Base-by-base conservation (phyloP, 1,284 basidiomycete species). In the Wolfiporia cocos region DNA sequence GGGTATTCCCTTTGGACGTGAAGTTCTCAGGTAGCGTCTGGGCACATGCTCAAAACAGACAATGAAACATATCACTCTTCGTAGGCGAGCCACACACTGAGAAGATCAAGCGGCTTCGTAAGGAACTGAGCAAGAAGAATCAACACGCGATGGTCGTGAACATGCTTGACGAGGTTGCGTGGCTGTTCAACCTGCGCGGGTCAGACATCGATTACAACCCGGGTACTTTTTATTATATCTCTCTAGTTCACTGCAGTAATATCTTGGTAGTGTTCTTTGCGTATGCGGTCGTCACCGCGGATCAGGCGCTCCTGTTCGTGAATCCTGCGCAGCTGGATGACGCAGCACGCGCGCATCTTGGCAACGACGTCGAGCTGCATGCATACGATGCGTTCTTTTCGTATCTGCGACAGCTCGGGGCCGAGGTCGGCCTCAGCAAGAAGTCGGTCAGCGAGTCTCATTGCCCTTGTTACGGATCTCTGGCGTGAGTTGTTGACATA, bases 101-200 rank as follows among this genome's bases (percentile, higher is more conserved):
- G 19, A 96, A 96, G 61, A 67, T 96, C 31, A 61, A 62, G n/a
- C 65, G 68, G 22, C 61, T 92, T 1, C 72, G 89, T 17, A 73
- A 78, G 44, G 78, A 85, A 49, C 55, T 93, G 39, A 55, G 56
- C 42, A 81, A 81, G 66, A 75, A 78, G 51, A 77, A 85, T 12
- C 73, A 74, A 1, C 73, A 76, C 24, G 85, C 84, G 1, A 65
- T 87, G 30, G 81, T 93, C 3, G 74, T 95, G 7, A 85, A 73
- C 18, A 79, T 84, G 69, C 76, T 97, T 6, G 92, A 95, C 59
- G 92, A 95, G 58, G 78, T 92, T 34, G 91, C 90, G 0, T 93
- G 95, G 95, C 61, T 96, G 22, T 92, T 97, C 68, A 98, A 98
- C 64, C 70, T 99, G 33, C 82, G 95, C 47, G 93, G 94, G 1